These are phyloP conservation scores for Panaeolus cyanescens DNA, from an alignment of 768 basidiomycete genomes.

Conservation along the genomic window DNA sequence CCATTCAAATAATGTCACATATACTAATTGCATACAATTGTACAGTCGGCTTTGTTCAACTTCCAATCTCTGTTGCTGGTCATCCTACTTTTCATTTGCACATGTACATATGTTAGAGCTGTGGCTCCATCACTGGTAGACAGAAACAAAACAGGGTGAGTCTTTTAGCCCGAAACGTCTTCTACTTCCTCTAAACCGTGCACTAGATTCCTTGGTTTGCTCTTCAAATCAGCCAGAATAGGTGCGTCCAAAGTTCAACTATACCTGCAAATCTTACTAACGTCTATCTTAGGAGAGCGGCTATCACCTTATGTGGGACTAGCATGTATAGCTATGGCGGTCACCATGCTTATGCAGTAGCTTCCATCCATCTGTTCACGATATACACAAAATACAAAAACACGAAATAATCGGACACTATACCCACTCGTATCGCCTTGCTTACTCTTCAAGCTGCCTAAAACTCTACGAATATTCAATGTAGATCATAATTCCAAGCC, in stretches of 20 bases:
- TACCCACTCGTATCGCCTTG: conserved; percentile 4
- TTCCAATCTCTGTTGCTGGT: conserved; percentile 95
- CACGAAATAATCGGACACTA: conserved; percentile 14
- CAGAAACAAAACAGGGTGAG: conserved; percentile 91
- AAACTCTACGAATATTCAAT: no score
- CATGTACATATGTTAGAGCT: conserved; percentile 93
- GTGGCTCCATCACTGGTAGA: conserved; percentile 90
- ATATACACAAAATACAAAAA: conserved; percentile 25
- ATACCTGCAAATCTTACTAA: not conserved
- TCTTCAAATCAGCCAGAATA: conserved; percentile 96
- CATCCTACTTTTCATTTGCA: conserved; percentile 92
- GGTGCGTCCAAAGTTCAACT: conserved; percentile 48
- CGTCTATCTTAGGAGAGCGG: conserved; percentile 70
- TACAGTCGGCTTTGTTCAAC: conserved; percentile 91
- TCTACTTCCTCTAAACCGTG: conserved; percentile 1
- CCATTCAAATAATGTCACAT: not conserved
- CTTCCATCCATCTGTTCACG: conserved; percentile 25
- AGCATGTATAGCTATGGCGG: conserved; percentile 92
- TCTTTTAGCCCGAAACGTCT: not conserved
- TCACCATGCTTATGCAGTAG: conserved; percentile 56
- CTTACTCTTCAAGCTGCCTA: no score
- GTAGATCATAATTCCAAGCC: no score
- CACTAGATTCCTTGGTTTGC: conserved; percentile 81
- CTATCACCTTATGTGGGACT: conserved; percentile 95
- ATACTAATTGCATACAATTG: not conserved